Evolutionary conservation across 345 rosid genomes (phyloP).

Genomic region (Euphorbia tirucalli): DNA sequence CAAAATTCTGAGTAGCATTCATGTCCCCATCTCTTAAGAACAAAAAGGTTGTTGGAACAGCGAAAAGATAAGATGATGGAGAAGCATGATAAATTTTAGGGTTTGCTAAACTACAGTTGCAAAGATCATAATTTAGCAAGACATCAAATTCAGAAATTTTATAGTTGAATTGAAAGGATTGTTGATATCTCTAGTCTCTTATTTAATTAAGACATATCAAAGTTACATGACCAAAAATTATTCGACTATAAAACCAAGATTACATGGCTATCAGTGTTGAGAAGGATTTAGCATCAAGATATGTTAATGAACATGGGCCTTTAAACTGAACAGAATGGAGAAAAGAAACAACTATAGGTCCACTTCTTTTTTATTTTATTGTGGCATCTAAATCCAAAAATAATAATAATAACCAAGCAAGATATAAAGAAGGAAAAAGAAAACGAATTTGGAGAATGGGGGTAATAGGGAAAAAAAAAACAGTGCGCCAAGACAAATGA

Average conservation of each 20-base stretch:
- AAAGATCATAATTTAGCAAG: background rate
- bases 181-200: background rate
- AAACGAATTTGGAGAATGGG: background rate
- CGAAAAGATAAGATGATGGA: background rate
- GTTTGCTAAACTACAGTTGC: background rate
- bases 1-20: background rate
- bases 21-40: background rate
- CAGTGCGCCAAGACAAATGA: background rate
- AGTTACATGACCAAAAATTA: background rate
- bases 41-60: background rate
- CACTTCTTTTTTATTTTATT: too few relatives aligned
- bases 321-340: background rate
- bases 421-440: background rate
- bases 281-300: background rate
- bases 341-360: background rate
- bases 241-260: background rate
- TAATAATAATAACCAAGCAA: background rate
- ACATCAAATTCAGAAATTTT: background rate
- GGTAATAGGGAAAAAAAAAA: background rate
- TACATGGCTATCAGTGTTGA: background rate
- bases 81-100: background rate
- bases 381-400: background rate
- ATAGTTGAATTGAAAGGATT: background rate
- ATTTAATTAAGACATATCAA: background rate
- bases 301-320: background rate